Evolutionary conservation across 805 yeast genomes (phyloP).

Genomic region (Teunomyces tritomae): DNA sequence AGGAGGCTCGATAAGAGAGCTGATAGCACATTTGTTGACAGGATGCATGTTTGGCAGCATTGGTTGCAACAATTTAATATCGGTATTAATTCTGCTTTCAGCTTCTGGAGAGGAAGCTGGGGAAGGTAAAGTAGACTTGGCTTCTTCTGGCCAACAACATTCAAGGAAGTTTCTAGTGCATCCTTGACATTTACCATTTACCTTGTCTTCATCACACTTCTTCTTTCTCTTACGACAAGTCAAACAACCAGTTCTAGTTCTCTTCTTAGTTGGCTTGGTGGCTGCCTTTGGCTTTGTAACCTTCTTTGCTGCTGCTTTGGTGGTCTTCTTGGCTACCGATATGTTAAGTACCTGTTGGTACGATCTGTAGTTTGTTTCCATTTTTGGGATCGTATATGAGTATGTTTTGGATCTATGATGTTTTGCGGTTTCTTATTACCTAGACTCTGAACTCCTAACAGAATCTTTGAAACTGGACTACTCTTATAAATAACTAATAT

Average conservation of each 20-base stretch:
- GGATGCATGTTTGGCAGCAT: slow-evolving; percentile 3
- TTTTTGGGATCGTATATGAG: background rate
- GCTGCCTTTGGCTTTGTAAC: slow-evolving; percentile 12
- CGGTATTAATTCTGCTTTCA: slow-evolving; percentile 2
- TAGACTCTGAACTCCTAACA: too few species aligned
- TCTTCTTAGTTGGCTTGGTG: slow-evolving; percentile 13
- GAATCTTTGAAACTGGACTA: background rate
- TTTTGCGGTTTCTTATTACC: too few species aligned
- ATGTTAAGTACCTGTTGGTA: slow-evolving; percentile 15
- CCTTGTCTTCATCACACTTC: slow-evolving; percentile 55
- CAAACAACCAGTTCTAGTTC: slow-evolving; percentile 54
- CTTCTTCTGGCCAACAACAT: slow-evolving; percentile 40
- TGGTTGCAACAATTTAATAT: slow-evolving; percentile 6
- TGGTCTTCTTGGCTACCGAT: slow-evolving; percentile 7
- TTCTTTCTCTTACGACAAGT: slow-evolving; percentile 64
- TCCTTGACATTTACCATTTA: slow-evolving; percentile 44
- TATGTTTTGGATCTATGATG: too few species aligned
- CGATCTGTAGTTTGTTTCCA: slow-evolving; percentile 10
- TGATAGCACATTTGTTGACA: slow-evolving; percentile 10
- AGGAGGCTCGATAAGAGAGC: slow-evolving; percentile 12
- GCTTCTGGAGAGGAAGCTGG: background rate
- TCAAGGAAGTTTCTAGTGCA: slow-evolving; percentile 44
- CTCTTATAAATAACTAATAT: background rate
- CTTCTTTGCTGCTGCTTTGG: slow-evolving; percentile 6
- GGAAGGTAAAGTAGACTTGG: background rate